These are phyloP conservation scores for Jamesozyma hellenica DNA, from an alignment of 805 yeast genomes.

Conservation along the genomic window DNA sequence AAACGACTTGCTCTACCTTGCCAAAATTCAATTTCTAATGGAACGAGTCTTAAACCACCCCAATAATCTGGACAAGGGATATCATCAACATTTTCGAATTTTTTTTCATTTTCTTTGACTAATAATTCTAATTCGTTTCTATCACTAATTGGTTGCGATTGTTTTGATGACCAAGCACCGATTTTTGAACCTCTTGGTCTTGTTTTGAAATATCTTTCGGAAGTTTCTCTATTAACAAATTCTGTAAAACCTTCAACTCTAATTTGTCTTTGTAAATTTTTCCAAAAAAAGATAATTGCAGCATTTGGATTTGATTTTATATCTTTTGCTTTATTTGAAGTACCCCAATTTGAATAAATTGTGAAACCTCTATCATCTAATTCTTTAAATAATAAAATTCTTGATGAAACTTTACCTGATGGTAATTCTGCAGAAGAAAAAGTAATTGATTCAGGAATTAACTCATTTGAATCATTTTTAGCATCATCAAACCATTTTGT, in stretches of 20 bases:
- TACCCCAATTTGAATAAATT: constrained; percentile 84
- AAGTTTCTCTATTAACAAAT: constrained; percentile 59
- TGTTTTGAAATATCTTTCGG: constrained; percentile 68
- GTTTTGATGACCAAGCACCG: constrained; percentile 97
- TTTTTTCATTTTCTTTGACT: constrained; percentile 38
- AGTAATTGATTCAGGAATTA: constrained; percentile 72
- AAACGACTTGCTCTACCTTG: constrained; percentile 86
- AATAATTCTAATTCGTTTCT: constrained; percentile 55
- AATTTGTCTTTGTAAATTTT: constrained; percentile 79
- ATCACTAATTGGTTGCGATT: constrained; percentile 47
- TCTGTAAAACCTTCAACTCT: constrained; percentile 83
- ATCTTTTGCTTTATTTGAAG: constrained; percentile 73
- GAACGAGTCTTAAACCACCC: constrained; percentile 90
- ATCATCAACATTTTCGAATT: constrained; percentile 51
- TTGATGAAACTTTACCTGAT: constrained; percentile 77
- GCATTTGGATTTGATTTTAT: constrained; percentile 65
- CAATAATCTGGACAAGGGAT: constrained; percentile 89
- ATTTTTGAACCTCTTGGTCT: constrained; percentile 89
- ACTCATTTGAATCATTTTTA: constrained; percentile 38
- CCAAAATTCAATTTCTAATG: constrained; percentile 92
- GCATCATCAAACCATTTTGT: constrained; percentile 81
- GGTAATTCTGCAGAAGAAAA: constrained; percentile 87
- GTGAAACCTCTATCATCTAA: constrained; percentile 77
- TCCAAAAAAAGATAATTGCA: constrained; percentile 87
- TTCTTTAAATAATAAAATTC: constrained; percentile 82